Conservation (phyloP, 768 basidiomycete genomes). For the Nidularia pulvinata region DNA sequence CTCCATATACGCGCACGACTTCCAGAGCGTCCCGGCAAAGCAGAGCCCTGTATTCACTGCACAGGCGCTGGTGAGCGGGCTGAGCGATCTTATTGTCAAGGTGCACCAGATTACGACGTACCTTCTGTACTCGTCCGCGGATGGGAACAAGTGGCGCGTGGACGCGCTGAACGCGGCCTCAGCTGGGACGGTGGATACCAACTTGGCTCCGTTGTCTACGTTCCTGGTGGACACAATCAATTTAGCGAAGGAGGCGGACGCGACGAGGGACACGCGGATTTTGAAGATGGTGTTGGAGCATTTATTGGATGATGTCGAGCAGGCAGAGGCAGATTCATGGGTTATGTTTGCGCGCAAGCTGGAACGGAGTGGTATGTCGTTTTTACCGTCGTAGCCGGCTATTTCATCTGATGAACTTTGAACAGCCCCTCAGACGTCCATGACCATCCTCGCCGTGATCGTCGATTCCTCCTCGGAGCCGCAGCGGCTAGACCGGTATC, state of each 20-base stretch:
- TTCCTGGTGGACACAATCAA: conserved; percentile 26
- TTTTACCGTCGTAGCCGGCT: conserved; percentile 1
- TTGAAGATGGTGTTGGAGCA: conserved; percentile 62
- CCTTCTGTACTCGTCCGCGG: conserved; percentile 47
- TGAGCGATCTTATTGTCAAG: conserved; percentile 41
- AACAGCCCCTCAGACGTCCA: conserved; percentile 68
- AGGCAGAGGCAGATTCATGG: conserved; percentile 78
- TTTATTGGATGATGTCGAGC: conserved; percentile 55
- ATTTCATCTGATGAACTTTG: neutral
- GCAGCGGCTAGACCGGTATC: conserved; percentile 71
- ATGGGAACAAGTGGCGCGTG: conserved; percentile 48
- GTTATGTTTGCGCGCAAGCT: conserved; percentile 63
- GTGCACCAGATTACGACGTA: conserved; percentile 62
- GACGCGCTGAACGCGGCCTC: conserved; percentile 32
- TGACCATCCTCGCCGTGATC: conserved; percentile 66
- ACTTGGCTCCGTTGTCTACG: conserved; percentile 17
- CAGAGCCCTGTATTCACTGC: conserved; percentile 48
- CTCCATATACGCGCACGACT: conserved; percentile 62
- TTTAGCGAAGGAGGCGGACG: conserved; percentile 35
- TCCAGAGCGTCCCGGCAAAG: conserved; percentile 47
- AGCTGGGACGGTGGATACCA: conserved; percentile 14
- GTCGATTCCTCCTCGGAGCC: conserved; percentile 66
- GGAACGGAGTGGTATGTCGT: conserved; percentile 56
- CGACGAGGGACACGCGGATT: conserved; percentile 54
- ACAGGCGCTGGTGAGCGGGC: conserved; percentile 24